These are phyloP conservation scores for Sugiyamaella grinbergsii DNA, from an alignment of 1,139 yeast genomes.

Conservation along the genomic window DNA sequence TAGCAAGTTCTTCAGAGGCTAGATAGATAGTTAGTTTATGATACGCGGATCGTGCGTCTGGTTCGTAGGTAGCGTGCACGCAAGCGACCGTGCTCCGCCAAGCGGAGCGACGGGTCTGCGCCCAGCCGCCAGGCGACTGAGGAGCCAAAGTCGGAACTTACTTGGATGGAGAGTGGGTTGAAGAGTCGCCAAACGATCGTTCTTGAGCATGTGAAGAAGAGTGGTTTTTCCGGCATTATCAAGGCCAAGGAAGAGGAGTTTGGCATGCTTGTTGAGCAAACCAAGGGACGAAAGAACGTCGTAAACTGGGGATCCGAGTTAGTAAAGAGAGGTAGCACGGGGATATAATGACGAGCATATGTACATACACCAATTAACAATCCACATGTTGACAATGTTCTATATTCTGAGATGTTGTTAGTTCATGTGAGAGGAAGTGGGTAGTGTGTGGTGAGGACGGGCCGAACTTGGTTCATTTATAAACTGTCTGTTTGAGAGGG, in stretches of 20 bases:
- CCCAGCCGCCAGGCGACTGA: constrained; percentile 1
- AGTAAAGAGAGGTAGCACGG: not conserved
- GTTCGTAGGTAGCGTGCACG: too few species aligned
- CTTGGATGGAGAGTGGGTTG: constrained; percentile 97
- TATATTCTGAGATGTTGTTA: not conserved
- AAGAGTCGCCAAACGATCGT: constrained; percentile 95
- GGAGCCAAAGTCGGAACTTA: constrained; percentile 26
- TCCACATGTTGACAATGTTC: constrained; percentile 48
- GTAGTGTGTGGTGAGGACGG: not conserved
- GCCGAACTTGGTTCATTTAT: too few species aligned
- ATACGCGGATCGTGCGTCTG: not conserved
- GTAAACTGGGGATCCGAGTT: constrained; percentile 50
- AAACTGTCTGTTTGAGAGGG: too few species aligned
- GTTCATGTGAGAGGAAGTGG: not conserved
- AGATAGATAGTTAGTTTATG: constrained; percentile 4
- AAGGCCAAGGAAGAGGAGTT: constrained; percentile 88
- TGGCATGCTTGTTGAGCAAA: constrained; percentile 97
- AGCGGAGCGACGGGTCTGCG: constrained; percentile 1
- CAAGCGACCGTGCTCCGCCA: not conserved
- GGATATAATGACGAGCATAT: not conserved
- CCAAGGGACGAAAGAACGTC: constrained; percentile 93
- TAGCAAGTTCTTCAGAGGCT: constrained; percentile 95
- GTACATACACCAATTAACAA: constrained; percentile 58
- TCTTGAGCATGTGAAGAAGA: constrained; percentile 92
- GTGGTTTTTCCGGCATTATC: constrained; percentile 99